Conservation (phyloP, 352 stramenopile species). For the Pythium sp. region DNA sequence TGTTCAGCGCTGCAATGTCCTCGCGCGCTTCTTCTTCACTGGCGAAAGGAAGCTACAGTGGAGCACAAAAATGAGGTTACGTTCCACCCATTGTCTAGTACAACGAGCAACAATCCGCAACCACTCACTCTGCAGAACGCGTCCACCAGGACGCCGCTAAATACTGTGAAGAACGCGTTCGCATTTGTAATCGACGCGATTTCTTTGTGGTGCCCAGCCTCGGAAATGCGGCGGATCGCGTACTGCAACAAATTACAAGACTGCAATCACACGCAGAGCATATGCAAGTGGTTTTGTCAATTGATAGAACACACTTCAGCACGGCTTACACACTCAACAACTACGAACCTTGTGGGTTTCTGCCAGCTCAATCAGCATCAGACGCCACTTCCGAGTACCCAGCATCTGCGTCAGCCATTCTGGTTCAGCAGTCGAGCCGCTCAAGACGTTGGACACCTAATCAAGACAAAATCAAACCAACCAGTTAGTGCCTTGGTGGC, state of each 20-base stretch:
- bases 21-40: conserved; percentile 77
- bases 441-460: conserved; percentile 82
- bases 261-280: conserved; percentile 22
- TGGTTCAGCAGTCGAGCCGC: conserved; percentile 65
- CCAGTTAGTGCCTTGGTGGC: background rate
- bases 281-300: background rate
- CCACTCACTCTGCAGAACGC: conserved; percentile 62
- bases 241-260: conserved; percentile 83
- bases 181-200: conserved; percentile 84
- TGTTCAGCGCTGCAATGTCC: conserved; percentile 69
- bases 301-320: background rate
- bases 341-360: conserved; percentile 76
- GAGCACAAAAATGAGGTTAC: background rate
- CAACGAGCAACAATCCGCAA: background rate
- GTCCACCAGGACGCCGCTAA: conserved; percentile 77
- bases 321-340: background rate
- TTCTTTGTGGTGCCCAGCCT: conserved; percentile 85
- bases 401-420: conserved; percentile 87
- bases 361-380: conserved; percentile 84
- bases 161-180: conserved; percentile 85
- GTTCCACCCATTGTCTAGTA: background rate
- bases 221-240: conserved; percentile 81
- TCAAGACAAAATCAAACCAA: background rate
- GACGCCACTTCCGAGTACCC: conserved; percentile 71
- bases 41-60: conserved; percentile 67